Percentiles rank a stretch among this genome's conserved stretches.
Conservation (phyloP, 352 stramenopile genomes). For the Saprolegnia diclina region DNA sequence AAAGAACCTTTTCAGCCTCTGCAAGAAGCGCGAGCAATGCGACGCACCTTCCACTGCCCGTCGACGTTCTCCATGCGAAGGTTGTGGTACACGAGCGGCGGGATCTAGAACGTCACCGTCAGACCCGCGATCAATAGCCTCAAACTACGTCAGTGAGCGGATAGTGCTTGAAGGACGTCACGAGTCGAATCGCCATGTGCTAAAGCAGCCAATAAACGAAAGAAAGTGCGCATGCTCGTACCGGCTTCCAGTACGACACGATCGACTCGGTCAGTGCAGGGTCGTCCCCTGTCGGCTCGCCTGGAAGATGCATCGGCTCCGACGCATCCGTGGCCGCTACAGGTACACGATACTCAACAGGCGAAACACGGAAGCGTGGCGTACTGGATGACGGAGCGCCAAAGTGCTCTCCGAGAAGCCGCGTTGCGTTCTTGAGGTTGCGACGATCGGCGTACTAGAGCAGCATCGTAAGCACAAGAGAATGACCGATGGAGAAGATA, state of each 20-base stretch:
- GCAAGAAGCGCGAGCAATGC: background rate
- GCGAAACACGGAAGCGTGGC: too few species aligned
- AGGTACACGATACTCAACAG: too few species aligned
- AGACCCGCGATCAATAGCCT: background rate
- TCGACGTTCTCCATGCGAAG: slow-evolving; percentile 52
- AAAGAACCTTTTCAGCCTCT: background rate
- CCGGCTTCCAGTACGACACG: slow-evolving; percentile 71
- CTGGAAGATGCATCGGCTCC: slow-evolving; percentile 6
- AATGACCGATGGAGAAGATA: background rate
- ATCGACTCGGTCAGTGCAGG: slow-evolving; percentile 35
- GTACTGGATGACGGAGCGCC: background rate
- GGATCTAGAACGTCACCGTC: slow-evolving; percentile 23
- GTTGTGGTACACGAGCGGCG: slow-evolving; percentile 62
- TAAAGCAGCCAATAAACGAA: too few species aligned
- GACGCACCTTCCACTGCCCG: slow-evolving; percentile 37
- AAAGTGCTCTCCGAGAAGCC: slow-evolving; percentile 40
- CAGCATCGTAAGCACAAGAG: background rate
- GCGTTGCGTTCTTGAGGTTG: slow-evolving; percentile 60
- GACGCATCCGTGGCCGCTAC: background rate
- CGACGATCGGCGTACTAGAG: slow-evolving; percentile 45
- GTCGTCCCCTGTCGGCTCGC: slow-evolving; percentile 20
- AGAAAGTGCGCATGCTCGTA: background rate
- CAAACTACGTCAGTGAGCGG: slow-evolving; percentile 50
- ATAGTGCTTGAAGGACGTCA: slow-evolving; percentile 68
- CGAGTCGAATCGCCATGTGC: slow-evolving; percentile 56